Percentiles rank a stretch among this genome's conserved stretches.
phyloP scores from a whole-genome alignment of 2,329 filamentous ascomycete genomes.

The Elsinoe necatrix region DNA sequence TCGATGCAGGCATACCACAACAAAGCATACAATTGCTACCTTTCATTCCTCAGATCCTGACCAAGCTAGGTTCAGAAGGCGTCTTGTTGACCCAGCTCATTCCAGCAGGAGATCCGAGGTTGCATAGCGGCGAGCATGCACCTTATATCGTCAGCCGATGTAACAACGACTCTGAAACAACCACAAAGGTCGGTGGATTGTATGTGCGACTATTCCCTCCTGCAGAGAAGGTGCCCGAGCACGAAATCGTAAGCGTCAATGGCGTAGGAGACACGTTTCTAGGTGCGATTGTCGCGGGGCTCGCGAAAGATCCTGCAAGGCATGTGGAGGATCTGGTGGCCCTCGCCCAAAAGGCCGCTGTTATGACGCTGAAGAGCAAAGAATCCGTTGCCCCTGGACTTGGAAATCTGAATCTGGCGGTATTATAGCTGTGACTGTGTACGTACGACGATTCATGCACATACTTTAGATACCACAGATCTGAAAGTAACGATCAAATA shows the following conservation, averaged over 20 bases:
- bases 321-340: constrained; percentile 56
- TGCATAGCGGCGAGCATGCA: constrained; percentile 54
- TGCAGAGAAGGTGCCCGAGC: constrained; percentile 49
- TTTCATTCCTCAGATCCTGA: constrained; percentile 75
- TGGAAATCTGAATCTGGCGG: constrained; percentile 32
- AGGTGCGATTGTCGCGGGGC: constrained; percentile 70
- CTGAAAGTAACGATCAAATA: not conserved
- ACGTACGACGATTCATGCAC: not conserved
- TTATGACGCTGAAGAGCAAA: constrained; percentile 64
- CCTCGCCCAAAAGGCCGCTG: constrained; percentile 72
- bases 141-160: constrained; percentile 62
- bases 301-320: constrained; percentile 49
- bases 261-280: constrained; percentile 91
- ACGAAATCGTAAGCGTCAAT: constrained; percentile 79
- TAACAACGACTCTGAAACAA: constrained; percentile 42
- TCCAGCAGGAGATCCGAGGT: constrained; percentile 54
- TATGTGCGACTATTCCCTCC: constrained; percentile 70
- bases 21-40: constrained; percentile 78
- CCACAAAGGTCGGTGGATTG: constrained; percentile 58
- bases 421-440: not conserved
- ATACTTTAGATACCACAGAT: not conserved
- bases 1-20: constrained; percentile 74
- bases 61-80: constrained; percentile 70
- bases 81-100: constrained; percentile 70
- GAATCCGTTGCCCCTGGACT: constrained; percentile 62